Evolutionary conservation across 768 basidiomycete species (phyloP), one percentile per base, ranked within the genome.

Genomic region (Hemileccinum rubropunctum): DNA sequence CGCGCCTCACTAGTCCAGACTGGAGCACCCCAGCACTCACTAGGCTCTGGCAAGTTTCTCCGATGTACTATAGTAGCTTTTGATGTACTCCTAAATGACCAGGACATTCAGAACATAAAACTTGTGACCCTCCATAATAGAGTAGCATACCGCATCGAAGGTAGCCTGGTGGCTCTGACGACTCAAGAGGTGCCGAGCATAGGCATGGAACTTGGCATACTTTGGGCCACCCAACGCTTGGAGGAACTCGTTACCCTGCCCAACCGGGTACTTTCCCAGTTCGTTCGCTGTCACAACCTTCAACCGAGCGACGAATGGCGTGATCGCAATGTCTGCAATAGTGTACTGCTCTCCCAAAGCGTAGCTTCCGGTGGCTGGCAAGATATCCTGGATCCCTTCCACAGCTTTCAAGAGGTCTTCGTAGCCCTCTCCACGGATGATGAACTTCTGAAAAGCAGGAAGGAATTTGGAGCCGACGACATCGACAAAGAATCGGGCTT

Each of bases 401-500:
- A 82, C 58, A 0, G 68, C 78, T 10, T 55, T 53, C 20, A 78
- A 59, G 39, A 83, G 48, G 2, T 67, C 67, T 11, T 74, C 74
- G 7, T 69, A 66, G 13, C 74, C 63, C 46, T 75, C 74, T 6
- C 75, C 77, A 2, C 68, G 63, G 10, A 63, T 23, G 17, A 77
- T 23, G 40, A 74, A 71, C 27, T 60, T 73, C 39, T 58, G 52
- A 56, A 65, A 78, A 0, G 69, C 63, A 0, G 78, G 70, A 23
- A 62, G 43, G 55, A 83, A 66, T 52, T 76, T 78, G 54, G 69
- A 76, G 2, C 72, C 71, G 32, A 80, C 71, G 7, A 73, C 68
- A 50, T 86, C 81, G 62, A 82, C 75, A 69, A 86, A 83, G 66
- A 86, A 80, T 20, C 84, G 80, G 8, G 73, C 78, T 48, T 76